Conservation (phyloP, 2,329 filamentous ascomycete species). For the Verticillium dahliae region DNA sequence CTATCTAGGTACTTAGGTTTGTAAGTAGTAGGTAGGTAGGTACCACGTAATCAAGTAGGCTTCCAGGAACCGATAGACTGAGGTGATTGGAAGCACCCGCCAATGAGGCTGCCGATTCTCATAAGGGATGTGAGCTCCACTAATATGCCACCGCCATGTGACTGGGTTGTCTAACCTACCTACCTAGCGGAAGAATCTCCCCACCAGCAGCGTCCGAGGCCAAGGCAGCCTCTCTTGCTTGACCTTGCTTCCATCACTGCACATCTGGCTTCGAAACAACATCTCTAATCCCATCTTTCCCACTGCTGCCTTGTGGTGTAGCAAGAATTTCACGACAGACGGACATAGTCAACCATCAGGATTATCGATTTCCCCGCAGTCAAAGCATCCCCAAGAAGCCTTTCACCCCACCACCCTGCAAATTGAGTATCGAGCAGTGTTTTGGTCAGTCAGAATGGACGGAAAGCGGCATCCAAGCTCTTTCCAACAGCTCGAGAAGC, state of each 20-base stretch:
- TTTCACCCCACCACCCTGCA: neutral
- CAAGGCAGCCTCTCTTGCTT: neutral
- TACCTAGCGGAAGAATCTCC: neutral
- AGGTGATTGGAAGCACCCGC: neutral
- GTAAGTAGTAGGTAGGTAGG: too few species aligned
- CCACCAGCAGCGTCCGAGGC: neutral
- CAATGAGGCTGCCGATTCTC: neutral
- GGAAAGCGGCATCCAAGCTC: conserved; percentile 89
- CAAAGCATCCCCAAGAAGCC: neutral
- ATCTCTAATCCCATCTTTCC: neutral
- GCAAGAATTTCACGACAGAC: neutral
- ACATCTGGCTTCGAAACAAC: neutral
- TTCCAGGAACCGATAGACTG: neutral
- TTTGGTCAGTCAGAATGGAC: conserved; percentile 60
- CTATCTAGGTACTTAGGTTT: too few species aligned
- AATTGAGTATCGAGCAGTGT: neutral
- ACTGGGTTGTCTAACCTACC: neutral
- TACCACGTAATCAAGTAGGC: too few species aligned
- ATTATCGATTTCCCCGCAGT: too few species aligned
- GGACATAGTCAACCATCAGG: too few species aligned
- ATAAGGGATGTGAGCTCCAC: neutral
- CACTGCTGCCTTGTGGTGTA: neutral
- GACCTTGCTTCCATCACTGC: neutral
- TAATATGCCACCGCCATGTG: neutral
- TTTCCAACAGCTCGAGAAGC: conserved; percentile 98